These are phyloP conservation scores for Zasmidium citrigriseum DNA, from an alignment of 2,329 filamentous ascomycete genomes.

Conservation along the genomic window DNA sequence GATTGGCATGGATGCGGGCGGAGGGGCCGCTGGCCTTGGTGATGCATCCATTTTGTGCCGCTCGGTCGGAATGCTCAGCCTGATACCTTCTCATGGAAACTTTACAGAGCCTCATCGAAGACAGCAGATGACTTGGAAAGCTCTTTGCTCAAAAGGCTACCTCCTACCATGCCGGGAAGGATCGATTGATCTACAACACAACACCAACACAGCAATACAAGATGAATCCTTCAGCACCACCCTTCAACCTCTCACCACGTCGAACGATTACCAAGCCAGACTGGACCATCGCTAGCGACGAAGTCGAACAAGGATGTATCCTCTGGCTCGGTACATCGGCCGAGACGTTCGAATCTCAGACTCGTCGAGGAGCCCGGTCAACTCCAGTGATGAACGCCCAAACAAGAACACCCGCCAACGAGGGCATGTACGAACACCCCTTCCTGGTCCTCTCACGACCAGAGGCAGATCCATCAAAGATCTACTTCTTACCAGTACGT, in stretches of 20 bases:
- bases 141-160: background rate
- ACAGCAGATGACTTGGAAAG: background rate
- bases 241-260: background rate
- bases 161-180: background rate
- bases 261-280: background rate
- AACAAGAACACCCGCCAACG: background rate
- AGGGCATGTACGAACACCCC: conserved; percentile 4
- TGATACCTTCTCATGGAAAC: background rate
- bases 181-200: background rate
- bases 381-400: background rate
- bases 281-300: conserved; percentile 6
- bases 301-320: conserved; percentile 6
- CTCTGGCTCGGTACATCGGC: conserved; percentile 1
- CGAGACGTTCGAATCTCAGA: background rate
- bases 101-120: background rate
- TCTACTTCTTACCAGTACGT: conserved; percentile 5
- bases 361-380: background rate
- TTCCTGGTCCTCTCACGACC: conserved; percentile 5
- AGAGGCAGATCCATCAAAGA: background rate
- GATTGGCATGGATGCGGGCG: background rate
- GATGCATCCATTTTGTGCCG: background rate
- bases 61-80: background rate
- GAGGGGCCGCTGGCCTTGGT: background rate
- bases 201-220: background rate
- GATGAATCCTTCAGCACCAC: background rate